phyloP scores from a whole-genome alignment of 169 alveolate species.

The Fabrea salina region DNA sequence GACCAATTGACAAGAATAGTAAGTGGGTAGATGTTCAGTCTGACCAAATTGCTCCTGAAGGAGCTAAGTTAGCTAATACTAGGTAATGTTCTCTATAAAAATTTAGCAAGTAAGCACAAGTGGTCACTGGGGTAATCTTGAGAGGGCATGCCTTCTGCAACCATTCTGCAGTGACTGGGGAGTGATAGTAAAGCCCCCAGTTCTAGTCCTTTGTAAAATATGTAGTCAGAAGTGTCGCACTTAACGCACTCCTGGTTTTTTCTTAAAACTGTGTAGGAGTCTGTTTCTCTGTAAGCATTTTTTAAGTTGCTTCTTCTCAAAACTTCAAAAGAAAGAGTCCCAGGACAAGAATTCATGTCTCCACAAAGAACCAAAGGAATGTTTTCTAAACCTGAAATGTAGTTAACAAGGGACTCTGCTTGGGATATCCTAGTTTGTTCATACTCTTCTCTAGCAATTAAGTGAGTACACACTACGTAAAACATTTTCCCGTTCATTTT shows the following conservation, averaged over 20 bases:
- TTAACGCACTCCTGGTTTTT: not conserved
- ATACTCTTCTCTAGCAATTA: not conserved
- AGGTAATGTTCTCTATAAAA: no score
- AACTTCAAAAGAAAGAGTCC: not conserved
- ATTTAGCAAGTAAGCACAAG: not conserved
- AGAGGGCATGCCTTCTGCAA: not conserved
- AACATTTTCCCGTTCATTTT: not conserved
- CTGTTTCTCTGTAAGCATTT: not conserved
- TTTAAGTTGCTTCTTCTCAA: not conserved
- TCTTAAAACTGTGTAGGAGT: not conserved
- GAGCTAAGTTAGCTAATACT: not conserved
- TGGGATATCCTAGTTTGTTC: not conserved
- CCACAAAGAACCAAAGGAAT: not conserved
- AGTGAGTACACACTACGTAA: not conserved
- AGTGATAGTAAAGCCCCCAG: not conserved
- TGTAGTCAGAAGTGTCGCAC: not conserved
- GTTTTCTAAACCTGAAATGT: not conserved
- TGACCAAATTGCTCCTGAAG: conserved; percentile 30
- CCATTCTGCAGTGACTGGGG: not conserved
- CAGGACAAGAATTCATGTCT: conserved; percentile 1
- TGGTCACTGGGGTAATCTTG: conserved; percentile 25
- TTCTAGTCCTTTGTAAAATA: not conserved
- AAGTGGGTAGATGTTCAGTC: conserved; percentile 12
- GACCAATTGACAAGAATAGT: not conserved
- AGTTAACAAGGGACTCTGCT: not conserved